A percentile compares a stretch with the other conserved stretches of the same genome.
Conservation (phyloP, 805 yeast genomes). For the Monosporozyma siamensis region DNA sequence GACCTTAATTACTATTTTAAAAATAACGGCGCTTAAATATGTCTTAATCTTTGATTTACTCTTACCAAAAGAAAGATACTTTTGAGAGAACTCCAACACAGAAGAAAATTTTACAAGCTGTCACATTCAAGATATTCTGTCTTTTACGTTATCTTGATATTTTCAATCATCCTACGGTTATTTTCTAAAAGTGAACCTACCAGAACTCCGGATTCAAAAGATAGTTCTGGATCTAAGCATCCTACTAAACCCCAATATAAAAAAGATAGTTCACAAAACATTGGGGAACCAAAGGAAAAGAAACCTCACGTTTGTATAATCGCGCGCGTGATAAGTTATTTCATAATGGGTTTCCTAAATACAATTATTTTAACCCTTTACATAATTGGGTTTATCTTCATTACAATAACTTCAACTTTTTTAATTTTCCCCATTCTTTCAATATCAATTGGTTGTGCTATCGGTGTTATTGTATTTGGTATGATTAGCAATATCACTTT, state of each 20-base stretch:
- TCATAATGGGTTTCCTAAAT: slow-evolving; percentile 18
- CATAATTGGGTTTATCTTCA: slow-evolving; percentile 15
- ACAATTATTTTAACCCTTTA: slow-evolving; percentile 18
- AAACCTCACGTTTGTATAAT: no score
- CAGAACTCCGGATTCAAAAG: background rate
- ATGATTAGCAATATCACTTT: slow-evolving; percentile 24
- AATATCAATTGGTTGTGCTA: slow-evolving; percentile 23
- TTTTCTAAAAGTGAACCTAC: background rate
- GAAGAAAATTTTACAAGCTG: no score
- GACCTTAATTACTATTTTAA: no score
- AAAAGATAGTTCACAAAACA: no score
- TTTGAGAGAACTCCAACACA: no score
- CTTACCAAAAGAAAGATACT: no score
- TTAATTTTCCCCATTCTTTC: slow-evolving; percentile 24
- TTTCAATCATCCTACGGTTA: background rate
- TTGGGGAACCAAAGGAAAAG: no score
- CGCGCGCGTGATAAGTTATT: no score
- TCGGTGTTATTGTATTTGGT: slow-evolving; percentile 23
- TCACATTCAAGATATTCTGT: background rate
- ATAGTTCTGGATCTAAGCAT: no score
- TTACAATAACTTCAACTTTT: slow-evolving; percentile 17
- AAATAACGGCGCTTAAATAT: no score
- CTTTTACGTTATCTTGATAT: background rate
- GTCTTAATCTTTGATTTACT: no score
- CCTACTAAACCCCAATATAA: no score